Conservation (phyloP, 2,329 filamentous ascomycete species). For the Trichoderma arundinaceum region DNA sequence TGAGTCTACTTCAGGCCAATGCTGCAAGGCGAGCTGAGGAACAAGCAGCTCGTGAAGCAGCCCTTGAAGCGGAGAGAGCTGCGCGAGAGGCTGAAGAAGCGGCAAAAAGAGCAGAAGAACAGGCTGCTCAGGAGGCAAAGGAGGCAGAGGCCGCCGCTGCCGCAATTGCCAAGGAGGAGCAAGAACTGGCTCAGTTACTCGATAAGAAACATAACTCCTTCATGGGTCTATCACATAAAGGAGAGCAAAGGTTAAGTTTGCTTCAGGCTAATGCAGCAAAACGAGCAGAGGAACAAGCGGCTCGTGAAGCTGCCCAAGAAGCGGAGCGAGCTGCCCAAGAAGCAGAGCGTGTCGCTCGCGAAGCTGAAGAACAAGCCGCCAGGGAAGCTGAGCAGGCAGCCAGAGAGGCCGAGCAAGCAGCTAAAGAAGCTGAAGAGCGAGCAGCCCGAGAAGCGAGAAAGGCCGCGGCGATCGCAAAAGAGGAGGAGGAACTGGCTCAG, state of each 20-base stretch:
- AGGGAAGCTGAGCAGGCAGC: slow-evolving; percentile 44
- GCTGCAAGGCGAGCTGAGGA: slow-evolving; percentile 29
- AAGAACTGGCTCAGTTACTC: slow-evolving; percentile 50
- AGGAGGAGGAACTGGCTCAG: slow-evolving; percentile 49
- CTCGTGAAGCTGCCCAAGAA: slow-evolving; percentile 32
- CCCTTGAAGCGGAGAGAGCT: slow-evolving; percentile 25
- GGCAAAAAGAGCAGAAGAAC: slow-evolving; percentile 34
- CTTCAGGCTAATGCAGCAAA: slow-evolving; percentile 21
- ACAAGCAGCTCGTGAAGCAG: slow-evolving; percentile 37
- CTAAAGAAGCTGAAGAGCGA: slow-evolving; percentile 47
- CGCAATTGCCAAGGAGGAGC: slow-evolving; percentile 42
- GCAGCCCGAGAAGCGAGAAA: slow-evolving; percentile 30
- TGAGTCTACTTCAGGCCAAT: slow-evolving; percentile 8
- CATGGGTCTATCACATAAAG: slow-evolving; percentile 40
- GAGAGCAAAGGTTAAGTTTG: slow-evolving; percentile 3
- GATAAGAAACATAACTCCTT: slow-evolving; percentile 51
- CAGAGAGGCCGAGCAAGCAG: slow-evolving; percentile 43
- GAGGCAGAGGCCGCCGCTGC: slow-evolving; percentile 34
- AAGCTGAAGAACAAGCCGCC: slow-evolving; percentile 33
- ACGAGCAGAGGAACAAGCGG: slow-evolving; percentile 35
- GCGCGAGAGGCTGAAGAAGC: slow-evolving; percentile 35
- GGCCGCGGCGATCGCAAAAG: slow-evolving; percentile 36
- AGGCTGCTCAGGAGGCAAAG: slow-evolving; percentile 38
- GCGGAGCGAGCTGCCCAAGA: slow-evolving; percentile 32
- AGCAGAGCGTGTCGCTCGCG: slow-evolving; percentile 35